Percentiles rank a stretch among this genome's conserved stretches.
Conservation (phyloP, 768 basidiomycete species). For the Pisolithus sp. region DNA sequence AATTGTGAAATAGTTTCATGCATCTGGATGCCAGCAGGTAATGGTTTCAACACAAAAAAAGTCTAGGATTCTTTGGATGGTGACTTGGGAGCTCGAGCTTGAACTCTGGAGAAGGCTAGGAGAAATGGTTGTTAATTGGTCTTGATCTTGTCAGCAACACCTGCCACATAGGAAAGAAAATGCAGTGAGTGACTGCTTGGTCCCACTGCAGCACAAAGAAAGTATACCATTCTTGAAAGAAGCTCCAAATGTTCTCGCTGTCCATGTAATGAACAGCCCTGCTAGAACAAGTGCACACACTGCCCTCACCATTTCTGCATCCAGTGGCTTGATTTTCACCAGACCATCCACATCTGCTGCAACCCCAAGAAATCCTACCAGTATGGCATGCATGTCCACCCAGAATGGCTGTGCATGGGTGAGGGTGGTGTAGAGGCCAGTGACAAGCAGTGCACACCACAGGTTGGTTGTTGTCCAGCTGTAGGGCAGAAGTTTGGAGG, state of each 20-base stretch:
- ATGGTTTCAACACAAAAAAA: too few relatives aligned
- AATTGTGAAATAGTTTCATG: too few relatives aligned
- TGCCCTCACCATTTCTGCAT: slow-evolving; percentile 61
- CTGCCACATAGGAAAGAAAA: slow-evolving; percentile 1
- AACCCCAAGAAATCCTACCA: slow-evolving; percentile 42
- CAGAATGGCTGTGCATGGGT: slow-evolving; percentile 87
- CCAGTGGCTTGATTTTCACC: slow-evolving; percentile 39
- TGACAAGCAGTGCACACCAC: slow-evolving; percentile 78
- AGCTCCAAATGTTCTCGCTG: slow-evolving; percentile 55
- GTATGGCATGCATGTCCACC: slow-evolving; percentile 49
- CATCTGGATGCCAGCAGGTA: too few relatives aligned
- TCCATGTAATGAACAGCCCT: slow-evolving; percentile 54
- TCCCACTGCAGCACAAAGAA: not conserved
- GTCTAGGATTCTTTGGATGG: too few relatives aligned
- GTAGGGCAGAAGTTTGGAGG: slow-evolving; percentile 74
- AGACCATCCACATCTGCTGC: slow-evolving; percentile 11
- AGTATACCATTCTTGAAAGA: slow-evolving; percentile 13
- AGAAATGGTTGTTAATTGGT: slow-evolving; percentile 8
- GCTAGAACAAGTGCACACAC: slow-evolving; percentile 64
- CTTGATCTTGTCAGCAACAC: slow-evolving; percentile 22
- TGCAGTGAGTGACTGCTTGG: not conserved
- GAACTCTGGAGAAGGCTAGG: not conserved
- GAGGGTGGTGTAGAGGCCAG: slow-evolving; percentile 71
- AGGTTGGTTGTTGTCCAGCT: slow-evolving; percentile 85
- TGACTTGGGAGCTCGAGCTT: too few relatives aligned